A percentile compares a stretch with the other conserved stretches of the same genome.
phyloP scores from a whole-genome alignment of 2,329 filamentous ascomycete species.

The Colletotrichum somersetense region DNA sequence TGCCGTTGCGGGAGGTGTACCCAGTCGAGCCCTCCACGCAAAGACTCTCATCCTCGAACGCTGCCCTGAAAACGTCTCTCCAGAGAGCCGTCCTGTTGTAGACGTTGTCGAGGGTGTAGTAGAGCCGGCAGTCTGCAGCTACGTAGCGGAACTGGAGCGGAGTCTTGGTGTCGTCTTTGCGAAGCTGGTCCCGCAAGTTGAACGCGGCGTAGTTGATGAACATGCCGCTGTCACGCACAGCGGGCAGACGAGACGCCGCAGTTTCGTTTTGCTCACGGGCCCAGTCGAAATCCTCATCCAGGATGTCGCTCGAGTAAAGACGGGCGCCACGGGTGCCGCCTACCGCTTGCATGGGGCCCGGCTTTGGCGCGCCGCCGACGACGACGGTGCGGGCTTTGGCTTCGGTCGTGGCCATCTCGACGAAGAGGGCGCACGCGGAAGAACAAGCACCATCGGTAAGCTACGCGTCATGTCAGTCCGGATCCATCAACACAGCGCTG shows the following conservation, averaged over 20 bases:
- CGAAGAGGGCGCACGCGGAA: conserved; percentile 71
- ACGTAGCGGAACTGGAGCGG: conserved; percentile 71
- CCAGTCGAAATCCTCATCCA: conserved; percentile 30
- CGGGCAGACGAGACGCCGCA: conserved; percentile 3
- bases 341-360: conserved; percentile 66
- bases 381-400: conserved; percentile 68
- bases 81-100: conserved; percentile 64
- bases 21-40: conserved; percentile 32
- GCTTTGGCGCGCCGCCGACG: conserved; percentile 68
- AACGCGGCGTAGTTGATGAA: conserved; percentile 28
- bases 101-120: conserved; percentile 66
- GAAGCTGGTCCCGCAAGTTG: conserved; percentile 31
- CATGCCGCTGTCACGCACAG: conserved; percentile 10
- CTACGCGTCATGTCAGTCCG: not conserved
- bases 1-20: conserved; percentile 6
- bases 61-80: conserved; percentile 55
- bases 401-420: conserved; percentile 65
- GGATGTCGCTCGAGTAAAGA: conserved; percentile 47
- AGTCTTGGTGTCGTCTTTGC: conserved; percentile 43
- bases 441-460: conserved; percentile 69
- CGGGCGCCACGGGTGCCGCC: conserved; percentile 69
- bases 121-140: conserved; percentile 69
- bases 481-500: not conserved
- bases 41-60: conserved; percentile 15
- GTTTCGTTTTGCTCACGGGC: conserved; percentile 3